Percentiles rank a stretch among this genome's conserved stretches.
Evolutionary conservation across 164 flowering plant species (phyloP).

Genomic region (Houttuynia cordata): DNA sequence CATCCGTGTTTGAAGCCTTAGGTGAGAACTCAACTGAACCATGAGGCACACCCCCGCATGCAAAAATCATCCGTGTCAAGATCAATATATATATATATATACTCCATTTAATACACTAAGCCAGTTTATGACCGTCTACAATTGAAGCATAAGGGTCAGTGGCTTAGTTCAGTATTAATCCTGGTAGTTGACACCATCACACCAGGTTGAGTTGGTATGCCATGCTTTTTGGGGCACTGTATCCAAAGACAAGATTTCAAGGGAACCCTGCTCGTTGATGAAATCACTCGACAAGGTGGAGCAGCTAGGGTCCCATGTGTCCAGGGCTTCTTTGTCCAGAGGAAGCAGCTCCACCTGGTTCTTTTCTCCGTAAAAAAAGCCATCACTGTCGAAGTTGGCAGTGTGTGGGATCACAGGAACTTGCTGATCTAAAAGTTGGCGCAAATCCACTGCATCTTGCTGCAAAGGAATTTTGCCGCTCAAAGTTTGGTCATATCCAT

Average conservation of each 20-base stretch:
- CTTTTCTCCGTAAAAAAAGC: constrained; percentile 5
- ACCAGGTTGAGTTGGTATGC: not conserved
- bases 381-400: not conserved
- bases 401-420: not conserved
- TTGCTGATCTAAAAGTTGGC: not conserved
- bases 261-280: constrained; percentile 5
- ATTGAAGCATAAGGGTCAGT: no score
- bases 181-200: not conserved
- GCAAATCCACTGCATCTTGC: not conserved
- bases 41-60: no score
- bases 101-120: no score
- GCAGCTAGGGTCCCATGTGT: constrained; percentile 7
- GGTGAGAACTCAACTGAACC: no score
- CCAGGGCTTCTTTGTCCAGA: constrained; percentile 3
- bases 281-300: constrained; percentile 7
- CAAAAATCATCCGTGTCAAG: no score
- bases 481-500: constrained; percentile 3
- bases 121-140: no score
- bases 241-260: constrained; percentile 4
- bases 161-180: not conserved
- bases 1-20: no score
- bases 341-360: constrained; percentile 11
- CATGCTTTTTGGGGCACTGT: constrained; percentile 1
- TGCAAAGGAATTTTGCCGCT: not conserved
- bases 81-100: no score